phyloP scores from a whole-genome alignment of 2,329 filamentous ascomycete species.

The Nothopassalora personata region DNA sequence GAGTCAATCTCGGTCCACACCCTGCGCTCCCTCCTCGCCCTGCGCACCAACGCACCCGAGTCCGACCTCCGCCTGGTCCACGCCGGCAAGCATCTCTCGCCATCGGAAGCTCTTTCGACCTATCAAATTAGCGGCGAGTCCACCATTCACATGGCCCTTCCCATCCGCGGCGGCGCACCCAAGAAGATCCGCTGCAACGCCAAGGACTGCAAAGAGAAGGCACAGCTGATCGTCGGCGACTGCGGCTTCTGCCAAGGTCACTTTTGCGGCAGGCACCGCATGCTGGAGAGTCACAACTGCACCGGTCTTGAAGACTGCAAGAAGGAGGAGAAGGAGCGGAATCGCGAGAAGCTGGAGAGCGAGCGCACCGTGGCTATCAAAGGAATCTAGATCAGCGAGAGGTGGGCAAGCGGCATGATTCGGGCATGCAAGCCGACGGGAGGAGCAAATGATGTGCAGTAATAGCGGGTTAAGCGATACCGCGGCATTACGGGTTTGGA shows the following conservation, averaged over 20 bases:
- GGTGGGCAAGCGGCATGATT: not conserved
- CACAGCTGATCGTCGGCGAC: conserved; percentile 91
- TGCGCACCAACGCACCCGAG: conserved; percentile 51
- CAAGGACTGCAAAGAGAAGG: conserved; percentile 81
- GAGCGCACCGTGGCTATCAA: conserved; percentile 93
- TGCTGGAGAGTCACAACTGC: conserved; percentile 93
- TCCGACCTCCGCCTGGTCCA: conserved; percentile 51
- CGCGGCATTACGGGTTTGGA: not conserved
- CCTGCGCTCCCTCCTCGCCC: conserved; percentile 52
- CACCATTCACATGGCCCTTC: conserved; percentile 52
- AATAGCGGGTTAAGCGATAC: not conserved
- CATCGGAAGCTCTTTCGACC: conserved; percentile 40
- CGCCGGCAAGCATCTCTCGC: conserved; percentile 52
- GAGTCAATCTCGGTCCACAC: conserved; percentile 50
- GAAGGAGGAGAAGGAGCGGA: conserved; percentile 91
- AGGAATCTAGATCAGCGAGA: conserved; percentile 56
- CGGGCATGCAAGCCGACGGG: conserved; percentile 5
- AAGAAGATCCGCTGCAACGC: conserved; percentile 81
- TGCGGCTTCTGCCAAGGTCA: conserved; percentile 92
- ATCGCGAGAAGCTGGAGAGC: conserved; percentile 83
- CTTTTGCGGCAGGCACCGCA: conserved; percentile 90
- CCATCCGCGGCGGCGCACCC: conserved; percentile 55
- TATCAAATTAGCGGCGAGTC: conserved; percentile 47
- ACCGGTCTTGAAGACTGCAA: conserved; percentile 92
- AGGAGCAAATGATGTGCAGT: not conserved